Base-by-base conservation (phyloP, 495 filamentous ascomycete genomes). In the Podospora conica region DNA sequence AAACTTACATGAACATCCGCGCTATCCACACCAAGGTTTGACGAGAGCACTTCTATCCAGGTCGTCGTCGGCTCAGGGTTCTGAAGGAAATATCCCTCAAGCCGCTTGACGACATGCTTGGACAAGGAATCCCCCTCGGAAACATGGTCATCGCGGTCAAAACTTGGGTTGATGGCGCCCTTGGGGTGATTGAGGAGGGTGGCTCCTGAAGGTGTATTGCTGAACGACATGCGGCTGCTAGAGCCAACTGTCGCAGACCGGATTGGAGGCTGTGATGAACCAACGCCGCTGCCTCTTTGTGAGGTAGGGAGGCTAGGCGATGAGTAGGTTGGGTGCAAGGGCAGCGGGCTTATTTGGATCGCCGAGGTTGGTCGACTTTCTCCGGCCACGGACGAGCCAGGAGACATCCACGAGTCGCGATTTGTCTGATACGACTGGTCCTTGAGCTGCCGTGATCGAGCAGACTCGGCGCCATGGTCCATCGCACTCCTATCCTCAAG, bases 21-120 rank as follows among this genome's bases (percentile, higher is more conserved):
- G 4, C 71, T 75, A 40, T 80, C 78, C 15, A 78, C 75, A 9
- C 76, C 75, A 9, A 80, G 69, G n/a, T 71, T 80, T 1, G 78
- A 80, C 5, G 80, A 76, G 15, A 81, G 60, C 65, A 78, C 74
- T 60, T 78, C 77, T 2, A 71, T 78, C 24, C 76, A 70, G 9
- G 69, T 74, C 29, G 76, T 67, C 21, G 65, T 78, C 6, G 80
- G 80, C 3, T 73, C 69, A 1, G 75, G 70, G 23, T 81, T 77
- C 55, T 64, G 69, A 7, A 74, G 71, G 65, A 79, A 83, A 60
- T 77, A 82, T n/a, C 78, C 76, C 53, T 83, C 80, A 18, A 83
- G 66, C 9, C 77, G 76, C 3, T 67, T 62, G 23, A 80, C 67
- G 27, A 78, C 78, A 54, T 78, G 79, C 8, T 66, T 61, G 25